Evolutionary conservation across 345 rosid species (phyloP).

Genomic region (Turritis glabra): DNA sequence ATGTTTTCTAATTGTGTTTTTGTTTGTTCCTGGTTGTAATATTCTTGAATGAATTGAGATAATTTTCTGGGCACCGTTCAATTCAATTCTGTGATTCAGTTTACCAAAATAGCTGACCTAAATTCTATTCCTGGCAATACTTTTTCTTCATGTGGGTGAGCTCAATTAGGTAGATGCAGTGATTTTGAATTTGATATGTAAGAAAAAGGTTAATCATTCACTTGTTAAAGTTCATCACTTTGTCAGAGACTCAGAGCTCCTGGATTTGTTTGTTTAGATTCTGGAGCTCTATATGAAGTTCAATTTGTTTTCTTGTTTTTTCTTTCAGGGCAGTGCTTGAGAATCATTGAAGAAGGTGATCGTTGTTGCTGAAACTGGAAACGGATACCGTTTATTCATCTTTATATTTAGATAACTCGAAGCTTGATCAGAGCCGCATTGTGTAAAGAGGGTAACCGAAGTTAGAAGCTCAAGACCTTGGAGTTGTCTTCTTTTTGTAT

Average conservation of each 20-base stretch:
- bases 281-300: slow-evolving; percentile 3
- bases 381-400: not conserved
- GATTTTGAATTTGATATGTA: not conserved
- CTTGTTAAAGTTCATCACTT: not conserved
- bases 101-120: slow-evolving; percentile 24
- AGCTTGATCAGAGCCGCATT: not conserved
- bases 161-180: not conserved
- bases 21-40: not conserved
- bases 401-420: not conserved
- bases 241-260: not conserved
- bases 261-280: slow-evolving; percentile 14
- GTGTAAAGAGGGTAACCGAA: slow-evolving; percentile 9
- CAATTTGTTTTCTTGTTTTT: not conserved
- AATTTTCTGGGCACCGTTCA: not conserved
- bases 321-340: slow-evolving; percentile 36
- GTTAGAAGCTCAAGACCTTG: slow-evolving; percentile 9
- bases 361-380: slow-evolving; percentile 6
- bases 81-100: slow-evolving; percentile 13
- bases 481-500: slow-evolving; percentile 15
- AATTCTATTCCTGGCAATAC: slow-evolving; percentile 14
- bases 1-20: not conserved
- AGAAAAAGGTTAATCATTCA: not conserved
- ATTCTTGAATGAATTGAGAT: not conserved
- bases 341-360: slow-evolving; percentile 37
- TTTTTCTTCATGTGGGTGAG: not conserved